Conservation (phyloP, 1,284 basidiomycete species). For the Irpex sp. region DNA sequence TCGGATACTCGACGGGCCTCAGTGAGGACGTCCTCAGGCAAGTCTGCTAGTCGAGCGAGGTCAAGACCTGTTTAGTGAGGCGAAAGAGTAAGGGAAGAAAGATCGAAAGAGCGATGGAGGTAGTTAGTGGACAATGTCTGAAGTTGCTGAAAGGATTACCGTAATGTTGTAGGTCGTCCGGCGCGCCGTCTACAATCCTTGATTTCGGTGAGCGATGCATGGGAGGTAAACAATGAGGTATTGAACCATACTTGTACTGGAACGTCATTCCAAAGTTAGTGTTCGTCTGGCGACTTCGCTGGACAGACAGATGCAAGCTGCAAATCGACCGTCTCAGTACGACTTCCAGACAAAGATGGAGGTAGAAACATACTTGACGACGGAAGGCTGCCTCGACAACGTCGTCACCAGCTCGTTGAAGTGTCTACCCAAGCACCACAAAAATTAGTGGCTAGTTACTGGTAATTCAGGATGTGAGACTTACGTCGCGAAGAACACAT, state of each 20-base stretch:
- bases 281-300: conserved; percentile 50
- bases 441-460: neutral
- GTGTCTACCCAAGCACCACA: conserved; percentile 43
- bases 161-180: conserved; percentile 60
- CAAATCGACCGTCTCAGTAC: conserved; percentile 11
- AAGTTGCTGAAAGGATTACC: conserved; percentile 34
- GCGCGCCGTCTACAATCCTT: conserved; percentile 65
- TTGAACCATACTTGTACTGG: conserved; percentile 62
- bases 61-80: conserved; percentile 58
- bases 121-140: neutral
- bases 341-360: neutral
- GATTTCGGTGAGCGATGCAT: neutral
- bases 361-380: conserved; percentile 58
- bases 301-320: conserved; percentile 82
- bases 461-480: too few species aligned
- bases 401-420: conserved; percentile 68
- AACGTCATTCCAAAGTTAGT: conserved; percentile 69
- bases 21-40: conserved; percentile 64
- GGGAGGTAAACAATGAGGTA: neutral
- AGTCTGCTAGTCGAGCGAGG: conserved; percentile 77
- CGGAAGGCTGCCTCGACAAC: conserved; percentile 66
- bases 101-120: neutral
- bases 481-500: conserved; percentile 89
- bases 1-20: conserved; percentile 63
- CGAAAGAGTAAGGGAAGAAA: neutral